These are phyloP conservation scores for Ramichloridium luteum DNA, from an alignment of 2,329 filamentous ascomycete species.

Conservation along the genomic window DNA sequence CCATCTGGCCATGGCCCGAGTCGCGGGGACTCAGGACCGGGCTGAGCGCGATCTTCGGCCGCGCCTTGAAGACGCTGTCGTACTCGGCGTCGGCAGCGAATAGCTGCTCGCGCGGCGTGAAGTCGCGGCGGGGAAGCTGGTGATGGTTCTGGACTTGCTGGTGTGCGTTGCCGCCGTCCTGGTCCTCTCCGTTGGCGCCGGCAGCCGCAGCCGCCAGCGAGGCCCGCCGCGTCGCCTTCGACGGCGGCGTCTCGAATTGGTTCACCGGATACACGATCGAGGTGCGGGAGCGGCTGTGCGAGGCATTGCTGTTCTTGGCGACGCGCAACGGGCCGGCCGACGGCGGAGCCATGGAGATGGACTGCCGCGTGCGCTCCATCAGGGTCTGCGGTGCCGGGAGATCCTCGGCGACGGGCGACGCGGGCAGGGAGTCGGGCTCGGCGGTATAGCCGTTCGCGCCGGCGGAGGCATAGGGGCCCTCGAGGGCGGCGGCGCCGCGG, in stretches of 20 bases:
- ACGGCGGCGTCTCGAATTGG: conserved; percentile 42
- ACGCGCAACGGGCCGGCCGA: conserved; percentile 6
- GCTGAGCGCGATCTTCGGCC: conserved; percentile 68
- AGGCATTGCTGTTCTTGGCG: conserved; percentile 17
- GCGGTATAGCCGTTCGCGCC: background rate
- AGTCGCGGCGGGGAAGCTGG: conserved; percentile 19
- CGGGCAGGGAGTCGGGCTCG: background rate
- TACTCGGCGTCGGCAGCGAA: conserved; percentile 62
- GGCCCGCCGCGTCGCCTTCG: conserved; percentile 19
- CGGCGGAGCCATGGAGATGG: conserved; percentile 54
- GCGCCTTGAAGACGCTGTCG: conserved; percentile 70
- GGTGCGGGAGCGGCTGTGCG: conserved; percentile 24
- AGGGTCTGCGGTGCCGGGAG: conserved; percentile 36
- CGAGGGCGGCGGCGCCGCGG: conserved; percentile 9
- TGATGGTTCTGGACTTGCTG: background rate
- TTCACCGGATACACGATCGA: conserved; percentile 40
- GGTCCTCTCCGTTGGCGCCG: too few relatives aligned
- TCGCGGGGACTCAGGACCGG: conserved; percentile 33
- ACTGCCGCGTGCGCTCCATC: conserved; percentile 67
- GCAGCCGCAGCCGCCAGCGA: too few relatives aligned
- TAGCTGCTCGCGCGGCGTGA: conserved; percentile 53
- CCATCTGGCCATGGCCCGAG: background rate
- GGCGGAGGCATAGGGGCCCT: conserved; percentile 4
- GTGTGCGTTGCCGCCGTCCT: background rate
- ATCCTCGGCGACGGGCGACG: background rate